phyloP scores from a whole-genome alignment of 805 yeast genomes.

The Hanseniaspora nectarophila region DNA sequence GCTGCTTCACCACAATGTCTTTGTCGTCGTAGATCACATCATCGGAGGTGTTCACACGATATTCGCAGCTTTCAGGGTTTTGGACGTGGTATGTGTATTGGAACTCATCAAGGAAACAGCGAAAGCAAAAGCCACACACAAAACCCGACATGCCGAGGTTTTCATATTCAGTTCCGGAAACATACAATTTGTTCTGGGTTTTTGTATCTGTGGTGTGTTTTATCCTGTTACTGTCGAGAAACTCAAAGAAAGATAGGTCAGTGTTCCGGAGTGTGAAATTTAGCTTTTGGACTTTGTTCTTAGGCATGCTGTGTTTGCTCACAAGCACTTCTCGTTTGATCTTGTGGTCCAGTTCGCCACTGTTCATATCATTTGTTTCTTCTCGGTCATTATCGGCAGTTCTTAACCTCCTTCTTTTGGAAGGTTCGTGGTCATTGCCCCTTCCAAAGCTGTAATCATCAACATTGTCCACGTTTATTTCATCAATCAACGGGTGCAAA shows the following conservation, averaged over 20 bases:
- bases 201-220: not conserved
- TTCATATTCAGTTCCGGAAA: not conserved
- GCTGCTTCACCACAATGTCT: slow-evolving; percentile 67
- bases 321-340: not conserved
- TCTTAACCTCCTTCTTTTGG: not conserved
- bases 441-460: not conserved
- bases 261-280: not conserved
- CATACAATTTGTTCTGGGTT: not conserved
- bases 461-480: not conserved
- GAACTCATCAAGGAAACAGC: not conserved
- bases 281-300: not conserved
- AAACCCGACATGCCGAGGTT: not conserved
- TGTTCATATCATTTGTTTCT: too few species aligned
- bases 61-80: slow-evolving; percentile 54
- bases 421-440: not conserved
- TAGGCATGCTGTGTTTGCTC: not conserved
- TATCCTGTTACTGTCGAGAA: too few species aligned
- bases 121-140: slow-evolving; percentile 5
- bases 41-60: slow-evolving; percentile 76
- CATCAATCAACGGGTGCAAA: not conserved
- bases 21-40: slow-evolving; percentile 43
- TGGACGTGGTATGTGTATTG: slow-evolving; percentile 58
- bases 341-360: not conserved
- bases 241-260: not conserved
- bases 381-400: not conserved